Percentiles rank a stretch among this genome's conserved stretches.
These are phyloP conservation scores for Castanea crenata DNA, from an alignment of 306 rosid genomes.

Conservation along the genomic window DNA sequence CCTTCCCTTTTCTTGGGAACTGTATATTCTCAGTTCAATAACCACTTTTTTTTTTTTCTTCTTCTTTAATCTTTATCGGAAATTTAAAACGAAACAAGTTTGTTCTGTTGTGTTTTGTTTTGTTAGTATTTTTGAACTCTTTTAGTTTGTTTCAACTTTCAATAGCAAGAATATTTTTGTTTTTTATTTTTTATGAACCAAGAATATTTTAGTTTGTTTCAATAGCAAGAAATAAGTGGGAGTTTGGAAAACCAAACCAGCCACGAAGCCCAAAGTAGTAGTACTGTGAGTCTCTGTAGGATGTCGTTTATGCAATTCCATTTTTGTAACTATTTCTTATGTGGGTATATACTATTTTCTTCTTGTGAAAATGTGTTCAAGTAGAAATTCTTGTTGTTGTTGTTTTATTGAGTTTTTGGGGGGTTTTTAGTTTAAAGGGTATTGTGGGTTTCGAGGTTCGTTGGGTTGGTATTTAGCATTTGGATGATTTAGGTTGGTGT, in stretches of 20 bases:
- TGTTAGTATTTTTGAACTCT: no score
- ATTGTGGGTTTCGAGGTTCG: slow-evolving; percentile 20
- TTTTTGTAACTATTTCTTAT: background rate
- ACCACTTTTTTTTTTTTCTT: background rate
- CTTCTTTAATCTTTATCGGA: background rate
- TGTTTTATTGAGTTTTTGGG: background rate
- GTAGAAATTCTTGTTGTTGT: background rate
- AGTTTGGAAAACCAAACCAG: background rate
- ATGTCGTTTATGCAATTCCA: background rate
- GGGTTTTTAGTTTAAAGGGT: background rate
- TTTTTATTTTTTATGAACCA: no score
- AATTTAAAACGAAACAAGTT: background rate
- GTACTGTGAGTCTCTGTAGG: background rate
- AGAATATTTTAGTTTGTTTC: background rate
- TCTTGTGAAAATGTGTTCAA: background rate
- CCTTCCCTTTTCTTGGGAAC: slow-evolving; percentile 9
- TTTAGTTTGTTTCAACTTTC: background rate
- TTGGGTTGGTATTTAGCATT: slow-evolving; percentile 1
- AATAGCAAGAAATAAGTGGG: background rate
- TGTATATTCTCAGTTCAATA: background rate
- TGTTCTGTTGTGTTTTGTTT: background rate
- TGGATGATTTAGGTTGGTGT: slow-evolving; percentile 13
- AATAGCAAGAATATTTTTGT: background rate
- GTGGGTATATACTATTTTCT: background rate
- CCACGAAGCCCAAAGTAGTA: background rate